These are phyloP conservation scores for Xenoacremonium recifei DNA, from an alignment of 2,329 filamentous ascomycete genomes.

Conservation along the genomic window DNA sequence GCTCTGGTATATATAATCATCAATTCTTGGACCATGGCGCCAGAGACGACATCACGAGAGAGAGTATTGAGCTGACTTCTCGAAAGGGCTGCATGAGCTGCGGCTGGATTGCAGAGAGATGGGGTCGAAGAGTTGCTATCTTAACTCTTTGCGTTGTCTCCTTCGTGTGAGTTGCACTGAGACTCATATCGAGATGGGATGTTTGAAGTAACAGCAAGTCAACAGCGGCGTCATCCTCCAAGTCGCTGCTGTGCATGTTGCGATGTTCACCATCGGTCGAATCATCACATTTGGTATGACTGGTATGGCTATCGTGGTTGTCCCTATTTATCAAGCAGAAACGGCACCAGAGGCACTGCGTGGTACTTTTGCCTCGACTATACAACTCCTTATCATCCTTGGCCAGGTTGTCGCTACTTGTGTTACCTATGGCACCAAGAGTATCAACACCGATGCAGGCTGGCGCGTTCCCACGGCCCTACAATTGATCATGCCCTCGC, in stretches of 20 bases:
- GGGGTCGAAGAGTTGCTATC: constrained; percentile 24
- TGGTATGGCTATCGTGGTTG: constrained; percentile 30
- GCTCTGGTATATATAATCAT: too few species aligned
- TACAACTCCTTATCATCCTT: constrained; percentile 28
- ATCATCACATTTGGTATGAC: constrained; percentile 30
- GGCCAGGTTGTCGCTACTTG: constrained; percentile 25
- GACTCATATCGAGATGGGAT: too few species aligned
- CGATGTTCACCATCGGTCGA: constrained; percentile 30
- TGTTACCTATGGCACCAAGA: constrained; percentile 25
- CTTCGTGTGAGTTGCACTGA: too few species aligned
- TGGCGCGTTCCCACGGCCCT: constrained; percentile 47
- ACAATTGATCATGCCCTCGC: constrained; percentile 40
- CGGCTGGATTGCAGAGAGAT: constrained; percentile 23
- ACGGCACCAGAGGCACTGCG: constrained; percentile 23
- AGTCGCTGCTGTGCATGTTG: constrained; percentile 23
- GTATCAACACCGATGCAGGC: constrained; percentile 14
- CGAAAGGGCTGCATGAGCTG: constrained; percentile 8
- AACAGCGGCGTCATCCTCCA: constrained; percentile 30
- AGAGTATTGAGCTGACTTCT: too few species aligned
- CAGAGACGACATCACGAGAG: too few species aligned
- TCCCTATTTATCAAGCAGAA: constrained; percentile 30
- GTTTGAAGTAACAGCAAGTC: too few species aligned
- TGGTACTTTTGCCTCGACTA: constrained; percentile 26
- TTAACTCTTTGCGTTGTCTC: constrained; percentile 17
- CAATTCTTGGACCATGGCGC: too few species aligned